Base-by-base conservation (phyloP, 352 stramenopile species). In the Globisporangium okanoganense region DNA sequence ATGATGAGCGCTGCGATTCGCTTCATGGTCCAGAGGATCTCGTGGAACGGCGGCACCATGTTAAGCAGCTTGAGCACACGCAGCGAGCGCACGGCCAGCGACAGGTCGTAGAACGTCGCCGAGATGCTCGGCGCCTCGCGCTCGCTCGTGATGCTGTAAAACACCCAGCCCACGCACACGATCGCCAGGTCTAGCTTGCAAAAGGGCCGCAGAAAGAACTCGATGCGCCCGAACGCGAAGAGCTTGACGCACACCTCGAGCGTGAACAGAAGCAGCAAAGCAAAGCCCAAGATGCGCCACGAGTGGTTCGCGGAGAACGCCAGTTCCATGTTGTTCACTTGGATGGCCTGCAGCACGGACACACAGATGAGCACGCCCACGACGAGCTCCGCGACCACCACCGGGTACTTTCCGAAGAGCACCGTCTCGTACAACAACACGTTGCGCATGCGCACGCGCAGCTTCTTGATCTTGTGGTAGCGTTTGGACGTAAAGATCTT, bases 21-120 rank as follows among this genome's bases (percentile, higher is more conserved):
- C 67, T 89, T 83, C 85, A 94, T 90, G 12, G 85, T 94, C 76
- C 85, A 92, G 20, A 92, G 69, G 43, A 92, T 92, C 64, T 88
- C 77, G 44, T 91, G 82, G 69, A 94, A 92, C n/a, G 85, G 85
- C 22, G 82, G 82, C 57, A 92, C 80, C 7, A 91, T 69, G 47
- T 91, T 94, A n/a, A 92, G 62, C 35, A 94, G 68, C 73, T 92
- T 94, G 27, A 94, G 60, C 49, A 94, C 80, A 2, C 80, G 85
- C 29, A 94, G 72, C 40, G 82, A 94, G 10, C 85, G 85, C 35
- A 90, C 72, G 1, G 85, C 82, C 8, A 94, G 62, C 22, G 82
- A 70, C 48, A 94, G 73, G 60, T 92, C 79, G 65, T 94, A 94
- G 45, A 93, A 85, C 41, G 89, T 80, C 8, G 86, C 58, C 20